Evolutionary conservation across 2,329 filamentous ascomycete species (phyloP), one percentile per base, ranked within the genome.

Genomic region (Talaromyces sp.): DNA sequence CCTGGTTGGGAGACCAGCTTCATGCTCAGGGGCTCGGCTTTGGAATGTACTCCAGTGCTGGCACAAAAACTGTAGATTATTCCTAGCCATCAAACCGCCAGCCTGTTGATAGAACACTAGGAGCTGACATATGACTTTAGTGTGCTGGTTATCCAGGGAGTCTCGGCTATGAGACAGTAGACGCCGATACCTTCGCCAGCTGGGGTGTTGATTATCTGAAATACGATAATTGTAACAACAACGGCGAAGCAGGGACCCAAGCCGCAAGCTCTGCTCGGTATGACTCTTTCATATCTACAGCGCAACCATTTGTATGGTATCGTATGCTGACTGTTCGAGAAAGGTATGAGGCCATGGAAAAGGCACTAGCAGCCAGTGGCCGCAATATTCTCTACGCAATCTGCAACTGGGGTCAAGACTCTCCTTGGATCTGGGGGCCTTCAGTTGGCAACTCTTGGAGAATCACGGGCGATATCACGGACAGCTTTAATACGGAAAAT

Each of bases 181-280:
- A 83, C 62, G 77, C 79, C 0, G 67, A 74, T 7, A 79, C 76
- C 3, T 76, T 76, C 37, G 69, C 71, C 0, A 66, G 54, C 71
- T 68, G 82, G 81, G 16, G 70, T 0, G 69, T 75, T 33, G 81
- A 84, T 67, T 80, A 82, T 4, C 75, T 87, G 19, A 87, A 87
- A 70, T 72, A 80, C 13, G 79, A 82, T 54, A 77, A 77, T 7
- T 81, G 79, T 66, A 75, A 80, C 59, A 65, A 67, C 35, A 57
- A 48, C 3, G 63, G 63, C 24, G 14, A 60, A 14, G 13, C 43
- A 45, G 37, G 58, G 2, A 31, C 22, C 8, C 43, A 50, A 22
- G 33, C 47, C 0, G n/a, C 19, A 50, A 37, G 43, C 43, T 37
- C 31, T 33, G 9, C 47, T 10, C 43, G 27, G 43, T 61, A 47